Conservation (phyloP, 2,329 filamentous ascomycete genomes). For the Penicillium sp. region DNA sequence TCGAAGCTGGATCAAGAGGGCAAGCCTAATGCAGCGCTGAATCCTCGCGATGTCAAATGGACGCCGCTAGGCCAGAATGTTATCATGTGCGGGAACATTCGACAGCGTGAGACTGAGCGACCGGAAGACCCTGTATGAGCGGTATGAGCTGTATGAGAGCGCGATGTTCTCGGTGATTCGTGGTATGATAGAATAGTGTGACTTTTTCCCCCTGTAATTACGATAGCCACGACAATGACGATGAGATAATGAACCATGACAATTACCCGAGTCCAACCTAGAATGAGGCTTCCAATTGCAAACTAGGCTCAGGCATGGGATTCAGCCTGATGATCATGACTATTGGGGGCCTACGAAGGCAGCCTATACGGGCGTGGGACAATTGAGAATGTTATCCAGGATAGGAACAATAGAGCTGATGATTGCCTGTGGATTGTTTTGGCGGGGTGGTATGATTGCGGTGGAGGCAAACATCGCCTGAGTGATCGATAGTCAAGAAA, state of each 20-base stretch:
- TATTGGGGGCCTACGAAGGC: no score
- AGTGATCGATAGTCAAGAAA: background rate
- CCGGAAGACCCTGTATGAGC: background rate
- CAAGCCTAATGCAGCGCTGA: conserved; percentile 61
- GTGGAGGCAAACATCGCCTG: background rate
- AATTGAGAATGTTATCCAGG: background rate
- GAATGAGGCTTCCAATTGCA: background rate
- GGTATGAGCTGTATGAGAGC: no score
- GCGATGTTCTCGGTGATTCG: background rate
- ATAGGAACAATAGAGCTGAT: background rate
- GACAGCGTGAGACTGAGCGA: conserved; percentile 13
- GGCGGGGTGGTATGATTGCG: background rate
- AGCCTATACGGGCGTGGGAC: background rate
- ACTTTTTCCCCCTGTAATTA: background rate
- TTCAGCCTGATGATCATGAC: background rate
- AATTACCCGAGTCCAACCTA: background rate
- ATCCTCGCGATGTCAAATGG: conserved; percentile 70
- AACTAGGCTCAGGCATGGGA: background rate
- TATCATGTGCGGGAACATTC: conserved; percentile 72
- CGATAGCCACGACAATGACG: conserved; percentile 2
- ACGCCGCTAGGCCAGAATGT: conserved; percentile 78
- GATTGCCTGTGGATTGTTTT: background rate
- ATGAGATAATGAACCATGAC: background rate
- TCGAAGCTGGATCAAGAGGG: conserved; percentile 55
- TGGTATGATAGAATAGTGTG: background rate